These are phyloP conservation scores for Rostrohypoxylon terebratum DNA, from an alignment of 495 filamentous ascomycete species.

Conservation along the genomic window DNA sequence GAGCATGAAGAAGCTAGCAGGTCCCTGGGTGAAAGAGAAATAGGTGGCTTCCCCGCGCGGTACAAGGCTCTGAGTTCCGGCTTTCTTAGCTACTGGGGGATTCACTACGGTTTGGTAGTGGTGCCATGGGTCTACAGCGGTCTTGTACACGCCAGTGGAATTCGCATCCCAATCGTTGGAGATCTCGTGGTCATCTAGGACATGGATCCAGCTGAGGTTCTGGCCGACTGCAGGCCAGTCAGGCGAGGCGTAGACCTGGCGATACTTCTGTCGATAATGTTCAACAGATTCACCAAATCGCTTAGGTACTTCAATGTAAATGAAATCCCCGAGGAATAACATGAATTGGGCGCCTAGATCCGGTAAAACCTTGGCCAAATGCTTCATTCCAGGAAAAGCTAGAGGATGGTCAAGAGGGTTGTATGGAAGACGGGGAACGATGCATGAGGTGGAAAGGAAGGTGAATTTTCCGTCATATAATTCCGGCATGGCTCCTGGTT, in stretches of 20 bases:
- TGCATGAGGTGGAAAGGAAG: slow-evolving; percentile 90
- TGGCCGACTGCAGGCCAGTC: slow-evolving; percentile 78
- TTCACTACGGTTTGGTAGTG: slow-evolving; percentile 88
- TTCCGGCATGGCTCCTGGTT: slow-evolving; percentile 67
- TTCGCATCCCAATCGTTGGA: slow-evolving; percentile 61
- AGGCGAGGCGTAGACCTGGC: slow-evolving; percentile 91
- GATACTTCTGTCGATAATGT: slow-evolving; percentile 89
- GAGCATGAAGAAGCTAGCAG: slow-evolving; percentile 92
- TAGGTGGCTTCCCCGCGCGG: slow-evolving; percentile 72
- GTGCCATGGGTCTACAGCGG: slow-evolving; percentile 85
- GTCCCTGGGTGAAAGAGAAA: slow-evolving; percentile 87
- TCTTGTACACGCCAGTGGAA: slow-evolving; percentile 53
- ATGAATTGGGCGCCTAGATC: slow-evolving; percentile 82
- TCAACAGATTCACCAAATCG: slow-evolving; percentile 76
- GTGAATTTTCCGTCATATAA: slow-evolving; percentile 74
- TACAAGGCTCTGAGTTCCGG: slow-evolving; percentile 46
- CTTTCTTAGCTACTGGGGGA: slow-evolving; percentile 70
- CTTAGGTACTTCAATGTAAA: slow-evolving; percentile 92
- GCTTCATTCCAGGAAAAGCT: slow-evolving; percentile 78
- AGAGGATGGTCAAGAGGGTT: slow-evolving; percentile 83
- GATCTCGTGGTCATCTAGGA: slow-evolving; percentile 96
- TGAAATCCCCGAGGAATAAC: slow-evolving; percentile 99
- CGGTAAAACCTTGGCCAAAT: slow-evolving; percentile 73
- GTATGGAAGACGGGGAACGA: slow-evolving; percentile 92
- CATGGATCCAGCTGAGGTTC: slow-evolving; percentile 93